phyloP scores from a whole-genome alignment of 78 protist genomes.

The Anaeramoeba flamelloides region DNA sequence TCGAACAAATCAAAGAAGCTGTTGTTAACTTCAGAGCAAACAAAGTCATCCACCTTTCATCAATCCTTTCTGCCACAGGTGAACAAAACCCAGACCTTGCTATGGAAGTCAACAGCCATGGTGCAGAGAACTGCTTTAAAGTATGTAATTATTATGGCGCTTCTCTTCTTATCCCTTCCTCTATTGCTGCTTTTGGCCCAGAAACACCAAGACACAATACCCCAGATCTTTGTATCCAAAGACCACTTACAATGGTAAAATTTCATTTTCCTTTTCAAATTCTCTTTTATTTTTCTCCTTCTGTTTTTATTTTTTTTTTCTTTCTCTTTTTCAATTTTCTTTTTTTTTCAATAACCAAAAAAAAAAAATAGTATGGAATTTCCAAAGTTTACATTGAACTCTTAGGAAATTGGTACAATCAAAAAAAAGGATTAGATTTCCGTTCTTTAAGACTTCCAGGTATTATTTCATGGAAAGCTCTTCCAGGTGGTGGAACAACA shows the following conservation, averaged over 20 bases:
- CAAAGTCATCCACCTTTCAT: constrained; percentile 25
- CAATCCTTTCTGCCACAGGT: constrained; percentile 37
- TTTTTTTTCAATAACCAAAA: too few species aligned
- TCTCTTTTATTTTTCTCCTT: too few species aligned
- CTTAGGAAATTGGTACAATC: constrained; percentile 30
- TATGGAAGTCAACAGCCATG: constrained; percentile 25
- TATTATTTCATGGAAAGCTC: constrained; percentile 14
- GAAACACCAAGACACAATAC: constrained; percentile 1
- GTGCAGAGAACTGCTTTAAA: constrained; percentile 31
- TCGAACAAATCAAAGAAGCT: background rate
- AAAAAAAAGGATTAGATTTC: constrained; percentile 36
- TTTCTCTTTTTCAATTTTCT: too few species aligned
- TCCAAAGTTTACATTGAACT: constrained; percentile 47
- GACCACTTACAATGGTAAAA: constrained; percentile 58
- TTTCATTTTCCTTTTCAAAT: too few species aligned
- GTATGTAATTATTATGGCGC: constrained; percentile 7
- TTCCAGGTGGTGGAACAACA: constrained; percentile 65
- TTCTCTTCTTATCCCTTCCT: constrained; percentile 31
- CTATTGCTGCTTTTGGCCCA: constrained; percentile 49
- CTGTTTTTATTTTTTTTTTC: too few species aligned
- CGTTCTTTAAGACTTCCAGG: constrained; percentile 59
- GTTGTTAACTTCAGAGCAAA: constrained; percentile 22
- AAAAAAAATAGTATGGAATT: constrained; percentile 53
- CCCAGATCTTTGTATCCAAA: constrained; percentile 27
- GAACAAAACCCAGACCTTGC: constrained; percentile 34